Conservation (phyloP, 139 green algal species). For the Tetradesmus obliquus region DNA sequence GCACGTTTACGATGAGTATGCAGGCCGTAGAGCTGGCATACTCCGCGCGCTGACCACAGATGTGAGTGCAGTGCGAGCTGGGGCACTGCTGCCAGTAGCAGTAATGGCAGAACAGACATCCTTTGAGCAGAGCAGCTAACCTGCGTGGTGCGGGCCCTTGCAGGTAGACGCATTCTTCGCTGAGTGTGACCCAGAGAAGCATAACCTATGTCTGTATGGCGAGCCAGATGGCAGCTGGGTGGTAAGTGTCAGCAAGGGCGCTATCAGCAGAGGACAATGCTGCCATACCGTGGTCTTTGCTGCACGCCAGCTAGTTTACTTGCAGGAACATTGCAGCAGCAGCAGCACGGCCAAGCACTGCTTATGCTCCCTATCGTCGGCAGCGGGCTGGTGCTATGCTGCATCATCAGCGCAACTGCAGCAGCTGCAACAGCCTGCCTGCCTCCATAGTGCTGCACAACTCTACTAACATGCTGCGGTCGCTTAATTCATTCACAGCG, state of each 20-base stretch:
- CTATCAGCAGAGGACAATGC: neutral
- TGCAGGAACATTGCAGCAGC: neutral
- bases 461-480: too few relatives aligned
- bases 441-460: too few relatives aligned
- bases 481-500: too few relatives aligned
- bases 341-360: neutral
- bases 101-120: neutral
- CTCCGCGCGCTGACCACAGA: constrained; percentile 77
- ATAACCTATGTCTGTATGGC: constrained; percentile 98
- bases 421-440: too few relatives aligned
- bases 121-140: neutral
- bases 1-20: constrained; percentile 76
- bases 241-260: constrained; percentile 51
- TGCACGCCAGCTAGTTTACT: neutral
- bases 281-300: neutral
- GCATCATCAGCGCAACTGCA: neutral
- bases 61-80: constrained; percentile 30
- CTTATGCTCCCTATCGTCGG: neutral
- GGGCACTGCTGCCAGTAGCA: neutral
- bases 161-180: constrained; percentile 84
- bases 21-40: constrained; percentile 61
- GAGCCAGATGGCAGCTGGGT: constrained; percentile 82
- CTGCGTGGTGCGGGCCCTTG: neutral
- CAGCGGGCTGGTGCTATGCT: too few relatives aligned
- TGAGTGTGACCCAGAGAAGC: constrained; percentile 85